A percentile compares a stretch with the other conserved stretches of the same genome.
Evolutionary conservation across 208 protist genomes (phyloP).

Genomic region (Trypanosoma boissoni): DNA sequence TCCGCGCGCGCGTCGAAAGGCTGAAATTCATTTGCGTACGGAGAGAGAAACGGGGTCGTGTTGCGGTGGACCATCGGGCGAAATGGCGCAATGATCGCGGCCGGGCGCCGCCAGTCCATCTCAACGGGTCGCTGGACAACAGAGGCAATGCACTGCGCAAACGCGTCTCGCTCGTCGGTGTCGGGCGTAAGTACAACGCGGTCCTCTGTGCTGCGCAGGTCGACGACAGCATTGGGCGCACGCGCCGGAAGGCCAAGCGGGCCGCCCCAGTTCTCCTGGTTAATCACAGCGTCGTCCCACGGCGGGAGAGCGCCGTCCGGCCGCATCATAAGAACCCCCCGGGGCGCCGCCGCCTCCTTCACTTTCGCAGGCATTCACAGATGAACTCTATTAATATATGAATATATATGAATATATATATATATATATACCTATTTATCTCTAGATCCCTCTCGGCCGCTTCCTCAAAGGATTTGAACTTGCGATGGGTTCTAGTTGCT

Average conservation of each 20-base stretch:
- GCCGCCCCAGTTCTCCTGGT: slow-evolving; percentile 78
- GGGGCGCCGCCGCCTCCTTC: slow-evolving; percentile 10
- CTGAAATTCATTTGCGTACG: slow-evolving; percentile 51
- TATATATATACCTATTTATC: background rate
- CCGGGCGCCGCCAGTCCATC: slow-evolving; percentile 67
- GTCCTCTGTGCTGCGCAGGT: slow-evolving; percentile 13
- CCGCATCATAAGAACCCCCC: slow-evolving; percentile 17
- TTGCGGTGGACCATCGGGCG: slow-evolving; percentile 89
- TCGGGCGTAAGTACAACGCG: slow-evolving; percentile 17
- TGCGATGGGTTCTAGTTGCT: no score
- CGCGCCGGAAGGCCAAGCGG: slow-evolving; percentile 26
- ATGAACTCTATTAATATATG: no score
- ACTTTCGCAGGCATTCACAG: slow-evolving; percentile 15
- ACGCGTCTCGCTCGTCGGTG: slow-evolving; percentile 2
- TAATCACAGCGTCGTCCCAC: slow-evolving; percentile 76
- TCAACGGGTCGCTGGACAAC: background rate
- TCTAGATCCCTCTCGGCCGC: no score
- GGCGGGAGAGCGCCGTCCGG: slow-evolving; percentile 35
- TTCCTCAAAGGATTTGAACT: no score
- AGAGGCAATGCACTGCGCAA: slow-evolving; percentile 15
- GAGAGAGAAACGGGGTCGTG: slow-evolving; percentile 69
- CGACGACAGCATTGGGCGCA: slow-evolving; percentile 6
- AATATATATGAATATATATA: background rate
- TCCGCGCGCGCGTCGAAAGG: slow-evolving; percentile 39
- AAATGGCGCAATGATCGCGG: slow-evolving; percentile 76